Base-by-base conservation (phyloP, 495 filamentous ascomycete species). In the Xylaria venustula region DNA sequence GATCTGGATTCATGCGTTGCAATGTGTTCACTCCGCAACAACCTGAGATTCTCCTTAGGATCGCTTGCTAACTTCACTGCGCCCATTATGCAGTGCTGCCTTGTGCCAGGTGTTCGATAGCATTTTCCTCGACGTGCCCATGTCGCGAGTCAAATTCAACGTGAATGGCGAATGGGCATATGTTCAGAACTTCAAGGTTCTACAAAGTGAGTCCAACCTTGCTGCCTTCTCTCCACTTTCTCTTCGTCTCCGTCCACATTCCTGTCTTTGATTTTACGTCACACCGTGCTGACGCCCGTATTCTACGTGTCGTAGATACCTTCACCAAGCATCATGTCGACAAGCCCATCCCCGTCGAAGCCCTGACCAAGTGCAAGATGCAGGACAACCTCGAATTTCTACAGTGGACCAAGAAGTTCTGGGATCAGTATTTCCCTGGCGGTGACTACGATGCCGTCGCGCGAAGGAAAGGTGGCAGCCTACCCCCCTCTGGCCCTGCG, bases 301-400 rank as follows among this genome's bases (percentile, higher is more conserved):
- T 26, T 41, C 45, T 26, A 40, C 20, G 53, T 61, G 12, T 30
- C 42, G 15, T 55, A 96, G 92, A 89, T 73, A 81, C 85, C 47
- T 98, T 98, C 72, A 84, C 89, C 36, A 86, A 87, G 65, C 93
- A 98, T 77, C 73, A 82, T 36, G 85, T 98, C 73, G 91, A 97
- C 55, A 91, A 90, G 66, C 86, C 87, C 23, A 85, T 98, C 62
- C 92, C 92, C 64, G 89, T 97, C 67, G 87, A 96, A 74, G 79
- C 84, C 64, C 87, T 98, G 57, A 83, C 92, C 64, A 98, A 97
- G 77, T 98, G 94, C 83, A 96, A 95, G 79, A 98, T 98, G 91
- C 94, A 98, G 78, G 94, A 98, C 73, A 98, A 98, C 79, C 91
- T 98, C 62, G 95, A 97, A 71, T 98, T 98, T 76, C 85, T 98